Evolutionary conservation across 1,139 yeast genomes (phyloP).

Genomic region (Pichia sp.): DNA sequence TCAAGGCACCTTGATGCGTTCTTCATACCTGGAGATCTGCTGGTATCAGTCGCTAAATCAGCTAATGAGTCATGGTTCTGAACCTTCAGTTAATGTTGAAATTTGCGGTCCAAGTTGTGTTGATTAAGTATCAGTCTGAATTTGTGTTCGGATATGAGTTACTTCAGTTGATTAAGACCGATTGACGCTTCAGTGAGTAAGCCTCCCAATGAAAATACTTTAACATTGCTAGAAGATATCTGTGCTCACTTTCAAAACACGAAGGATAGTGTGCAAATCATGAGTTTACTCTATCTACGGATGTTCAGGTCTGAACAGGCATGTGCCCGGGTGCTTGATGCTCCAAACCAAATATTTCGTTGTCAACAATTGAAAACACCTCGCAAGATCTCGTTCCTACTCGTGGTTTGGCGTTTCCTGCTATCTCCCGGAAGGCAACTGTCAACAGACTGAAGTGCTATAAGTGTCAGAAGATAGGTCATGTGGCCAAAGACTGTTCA

Average conservation of each 20-base stretch:
- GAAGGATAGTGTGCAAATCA: background rate
- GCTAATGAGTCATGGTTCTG: background rate
- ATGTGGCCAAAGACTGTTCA: background rate
- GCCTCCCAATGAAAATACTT: background rate
- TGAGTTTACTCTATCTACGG: background rate
- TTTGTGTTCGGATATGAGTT: background rate
- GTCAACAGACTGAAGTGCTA: background rate
- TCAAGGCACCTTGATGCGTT: background rate
- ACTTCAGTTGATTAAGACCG: background rate
- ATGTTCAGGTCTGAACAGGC: background rate
- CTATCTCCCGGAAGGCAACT: background rate
- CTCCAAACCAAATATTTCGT: background rate
- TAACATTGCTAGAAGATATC: background rate
- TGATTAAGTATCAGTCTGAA: background rate
- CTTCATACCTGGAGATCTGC: background rate
- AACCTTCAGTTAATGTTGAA: background rate
- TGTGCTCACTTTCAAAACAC: background rate
- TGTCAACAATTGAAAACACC: background rate
- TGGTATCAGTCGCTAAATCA: background rate
- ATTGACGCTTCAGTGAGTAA: background rate
- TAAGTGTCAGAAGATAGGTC: background rate
- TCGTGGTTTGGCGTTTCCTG: background rate
- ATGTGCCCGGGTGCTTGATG: background rate
- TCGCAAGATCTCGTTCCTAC: background rate
- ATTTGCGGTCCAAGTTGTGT: background rate